Base-by-base conservation (phyloP, 1,284 basidiomycete species). In the Tremellales sp. region DNA sequence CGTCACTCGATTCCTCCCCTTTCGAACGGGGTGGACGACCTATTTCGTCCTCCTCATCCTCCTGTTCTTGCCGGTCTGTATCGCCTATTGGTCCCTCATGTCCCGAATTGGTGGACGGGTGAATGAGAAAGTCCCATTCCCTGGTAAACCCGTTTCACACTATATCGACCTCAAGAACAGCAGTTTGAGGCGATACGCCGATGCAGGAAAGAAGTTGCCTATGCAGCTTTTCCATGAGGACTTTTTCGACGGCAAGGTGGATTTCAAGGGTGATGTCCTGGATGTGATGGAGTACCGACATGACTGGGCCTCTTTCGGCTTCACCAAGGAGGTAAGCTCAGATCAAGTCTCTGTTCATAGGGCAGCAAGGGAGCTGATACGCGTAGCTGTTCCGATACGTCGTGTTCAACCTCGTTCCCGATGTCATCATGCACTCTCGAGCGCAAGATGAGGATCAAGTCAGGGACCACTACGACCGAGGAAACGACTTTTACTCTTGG, bases 171-270 rank as follows among this genome's bases (percentile, higher is more conserved):
- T 97, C 77, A 85, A 89, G 61, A 91, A 97, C 77, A 73, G 78
- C 1, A 84, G 84, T 55, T 80, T 98, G 65, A 86, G 83, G 76
- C 80, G 84, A 62, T 97, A 92, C 78, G 76, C 83, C 45, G 83
- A 82, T 60, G 83, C 82, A 31, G 72, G 62, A 72, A 84, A 86
- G 72, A 97, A 97, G 77, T 97, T 98, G 57, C 93, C 93, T 43
- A 96, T 97, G 85, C 92, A 98, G 77, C 77, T 88, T 58, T 96
- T 97, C 80, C 87, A 98, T 73, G 96, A 98, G 77, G 89, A 90
- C 56, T 98, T 89, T 78, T 97, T 99, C 75, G 92, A 94, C 54
- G 86, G 86, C 57, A 97, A 97, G 78, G 84, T 94, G 56, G 91
- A 97, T 57, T 87, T 97, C 73, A 97, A 97, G 55, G 91, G 91